Base-by-base conservation (phyloP, 805 yeast species). In the Lachancea nothofagi region DNA sequence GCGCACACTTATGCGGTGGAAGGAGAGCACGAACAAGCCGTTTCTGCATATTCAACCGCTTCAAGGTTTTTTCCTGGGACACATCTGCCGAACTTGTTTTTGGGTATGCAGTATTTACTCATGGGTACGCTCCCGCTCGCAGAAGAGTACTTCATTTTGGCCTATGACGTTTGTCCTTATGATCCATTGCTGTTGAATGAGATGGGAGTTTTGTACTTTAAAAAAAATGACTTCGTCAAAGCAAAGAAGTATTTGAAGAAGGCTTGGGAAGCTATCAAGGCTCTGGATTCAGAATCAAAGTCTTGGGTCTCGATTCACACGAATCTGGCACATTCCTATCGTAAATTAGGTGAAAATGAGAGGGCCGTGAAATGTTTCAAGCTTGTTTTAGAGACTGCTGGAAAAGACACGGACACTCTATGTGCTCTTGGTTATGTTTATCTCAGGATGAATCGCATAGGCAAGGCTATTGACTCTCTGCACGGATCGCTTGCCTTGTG, bases 21-120 rank as follows among this genome's bases (percentile, higher is more conserved):
- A 59, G 95, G 96, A n/a, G 99, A 93, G 62, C 97, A 93, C 59
- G 99, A 93, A 59, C 97, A 93, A 62, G 97, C 97, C 1, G 83
- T 93, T 17, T 83, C 96, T 41, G 97, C 97, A 0, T 93, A 89
- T 62, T 89, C 97, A 1, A 89, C 95, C 9, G 97, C 97, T 0
- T 87, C 96, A 1, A 69, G 96, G 45, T 71, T 89, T 30, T 93
- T 93, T 54, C 88, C 89, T 0, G 95, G 95, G 1, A 80, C 89
- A 3, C 97, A 93, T 59, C 64, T 89, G 33, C 97, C 98, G 2
- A 78, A 83, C 53, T 65, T 93, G 43, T 90, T 85, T 53, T 68
- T 93, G 28, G 99, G 98, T 1, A 93, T 93, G 96, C 97, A 93
- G 65, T 90, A 93, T 59, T 65, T 88, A 50, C 88, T 86, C 44